Conservation (phyloP, 2,329 filamentous ascomycete species). For the Aureobasidium sp. region DNA sequence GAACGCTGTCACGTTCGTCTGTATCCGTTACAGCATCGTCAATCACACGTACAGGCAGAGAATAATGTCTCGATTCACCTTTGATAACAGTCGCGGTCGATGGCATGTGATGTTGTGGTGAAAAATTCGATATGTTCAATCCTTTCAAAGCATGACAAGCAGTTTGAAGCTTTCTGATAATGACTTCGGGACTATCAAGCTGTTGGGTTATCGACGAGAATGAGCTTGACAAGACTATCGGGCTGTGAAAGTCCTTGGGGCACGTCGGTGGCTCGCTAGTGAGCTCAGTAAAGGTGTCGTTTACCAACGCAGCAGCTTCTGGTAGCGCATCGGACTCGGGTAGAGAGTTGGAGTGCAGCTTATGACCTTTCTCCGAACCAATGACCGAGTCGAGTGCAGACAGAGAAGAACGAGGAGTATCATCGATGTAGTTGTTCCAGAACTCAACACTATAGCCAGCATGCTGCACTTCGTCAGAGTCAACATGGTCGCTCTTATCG, state of each 20-base stretch:
- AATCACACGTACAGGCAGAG: background rate
- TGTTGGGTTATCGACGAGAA: background rate
- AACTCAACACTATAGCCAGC: conserved; percentile 25
- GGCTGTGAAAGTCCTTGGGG: background rate
- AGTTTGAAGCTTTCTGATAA: conserved; percentile 13
- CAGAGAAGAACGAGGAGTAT: conserved; percentile 7
- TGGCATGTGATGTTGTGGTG: background rate
- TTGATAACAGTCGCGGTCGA: background rate
- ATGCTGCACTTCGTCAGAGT: conserved; percentile 15
- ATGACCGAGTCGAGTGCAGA: conserved; percentile 4
- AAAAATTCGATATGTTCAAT: conserved; percentile 7
- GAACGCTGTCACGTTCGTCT: background rate
- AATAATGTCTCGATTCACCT: background rate
- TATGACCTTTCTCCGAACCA: background rate
- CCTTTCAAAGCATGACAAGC: conserved; percentile 13
- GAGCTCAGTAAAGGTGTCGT: background rate
- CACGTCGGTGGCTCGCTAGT: background rate
- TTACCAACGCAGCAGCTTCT: background rate
- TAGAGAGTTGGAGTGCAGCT: background rate
- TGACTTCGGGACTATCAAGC: conserved; percentile 2
- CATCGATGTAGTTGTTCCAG: conserved; percentile 27
- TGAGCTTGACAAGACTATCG: background rate
- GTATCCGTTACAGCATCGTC: background rate
- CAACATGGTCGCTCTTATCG: background rate
- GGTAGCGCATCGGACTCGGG: background rate